Evolutionary conservation across 192 early-diverging fungal genomes (phyloP), one percentile per base, ranked within the genome.

Genomic region (Umbelopsis sp.): DNA sequence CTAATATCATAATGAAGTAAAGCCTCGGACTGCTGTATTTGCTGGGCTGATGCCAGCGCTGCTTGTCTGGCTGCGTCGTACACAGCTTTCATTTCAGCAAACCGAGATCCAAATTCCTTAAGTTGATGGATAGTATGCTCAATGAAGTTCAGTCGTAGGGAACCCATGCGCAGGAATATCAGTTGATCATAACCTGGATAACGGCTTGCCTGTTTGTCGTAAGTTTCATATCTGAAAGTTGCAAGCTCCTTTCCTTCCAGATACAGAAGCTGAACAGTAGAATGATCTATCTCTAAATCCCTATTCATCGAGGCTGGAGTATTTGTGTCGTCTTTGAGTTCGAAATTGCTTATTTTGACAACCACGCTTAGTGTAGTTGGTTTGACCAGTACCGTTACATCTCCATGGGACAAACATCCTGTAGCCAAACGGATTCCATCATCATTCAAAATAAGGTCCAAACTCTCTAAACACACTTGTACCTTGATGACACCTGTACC

Each of bases 221-320:
- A 92, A 0, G 89, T 95, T 59, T 92, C 83, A 73, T 89, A 94
- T 2, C 77, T 81, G 59, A 96, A 93, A 52, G 92, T 87, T 0
- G 91, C 89, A 25, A 92, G 74, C 52, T 93, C 86, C 34, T 90
- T 88, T 11, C 92, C 91, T 65, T 93, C 89, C 70, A 96, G 89
- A 29, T 76, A 79, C 7, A 95, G 72, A 7, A 94, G 81, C 45
- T 88, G 70, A 2, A 76, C 76, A 20, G 69, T 67, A 0, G 80
- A 78, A 41, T 22, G 8, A 31, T 36, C 31, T 1, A n/a, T 26
- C 38, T 74, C 74, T 22, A 69, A 21, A 53, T 68, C 38, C 25
- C 25, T 3, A 6, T 20, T 47, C 3, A 12, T 14, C 11, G 31
- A 26, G 4, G 12, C 10, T 16, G 56, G 31, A 1, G 26, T 44